Evolutionary conservation across 352 stramenopile genomes (phyloP).

Genomic region (Phytopythium helicoides): DNA sequence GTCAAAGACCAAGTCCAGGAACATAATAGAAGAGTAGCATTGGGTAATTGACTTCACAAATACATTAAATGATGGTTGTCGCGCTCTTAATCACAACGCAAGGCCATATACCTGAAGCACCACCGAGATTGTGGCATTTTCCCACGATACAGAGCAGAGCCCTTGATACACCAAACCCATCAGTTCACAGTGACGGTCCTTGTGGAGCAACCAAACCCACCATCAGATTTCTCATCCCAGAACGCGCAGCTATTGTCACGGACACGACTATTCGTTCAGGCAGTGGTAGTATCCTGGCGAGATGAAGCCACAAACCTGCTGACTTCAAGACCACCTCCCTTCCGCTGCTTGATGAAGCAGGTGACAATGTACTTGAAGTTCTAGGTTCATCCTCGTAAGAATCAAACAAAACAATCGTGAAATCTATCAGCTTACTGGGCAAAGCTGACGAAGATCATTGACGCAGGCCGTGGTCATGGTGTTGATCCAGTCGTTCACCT

Average conservation of each 20-base stretch:
- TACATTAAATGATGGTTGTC: not conserved
- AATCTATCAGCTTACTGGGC: constrained; percentile 26
- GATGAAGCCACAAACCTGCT: constrained; percentile 26
- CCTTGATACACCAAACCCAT: constrained; percentile 23
- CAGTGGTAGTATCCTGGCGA: no score
- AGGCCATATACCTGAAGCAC: constrained; percentile 71
- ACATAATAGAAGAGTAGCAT: not conserved
- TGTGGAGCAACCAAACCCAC: no score
- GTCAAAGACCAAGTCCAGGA: not conserved
- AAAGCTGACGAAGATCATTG: constrained; percentile 65
- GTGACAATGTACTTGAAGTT: constrained; percentile 88
- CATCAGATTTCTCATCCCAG: constrained; percentile 77
- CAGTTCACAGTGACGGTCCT: no score
- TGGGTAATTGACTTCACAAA: not conserved
- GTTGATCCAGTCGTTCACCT: constrained; percentile 75
- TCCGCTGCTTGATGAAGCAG: constrained; percentile 64
- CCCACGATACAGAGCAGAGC: constrained; percentile 69
- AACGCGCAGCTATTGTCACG: constrained; percentile 39
- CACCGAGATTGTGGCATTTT: constrained; percentile 68
- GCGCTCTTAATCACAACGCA: constrained; percentile 28
- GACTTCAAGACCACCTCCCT: constrained; percentile 60
- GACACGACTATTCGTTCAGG: no score
- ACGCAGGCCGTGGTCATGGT: constrained; percentile 61
- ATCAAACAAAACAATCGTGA: not conserved
- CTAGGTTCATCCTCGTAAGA: constrained; percentile 17